Evolutionary conservation across 1,139 yeast genomes (phyloP), one percentile per base, ranked within the genome.

Genomic region (Magnusiomyces ingens): DNA sequence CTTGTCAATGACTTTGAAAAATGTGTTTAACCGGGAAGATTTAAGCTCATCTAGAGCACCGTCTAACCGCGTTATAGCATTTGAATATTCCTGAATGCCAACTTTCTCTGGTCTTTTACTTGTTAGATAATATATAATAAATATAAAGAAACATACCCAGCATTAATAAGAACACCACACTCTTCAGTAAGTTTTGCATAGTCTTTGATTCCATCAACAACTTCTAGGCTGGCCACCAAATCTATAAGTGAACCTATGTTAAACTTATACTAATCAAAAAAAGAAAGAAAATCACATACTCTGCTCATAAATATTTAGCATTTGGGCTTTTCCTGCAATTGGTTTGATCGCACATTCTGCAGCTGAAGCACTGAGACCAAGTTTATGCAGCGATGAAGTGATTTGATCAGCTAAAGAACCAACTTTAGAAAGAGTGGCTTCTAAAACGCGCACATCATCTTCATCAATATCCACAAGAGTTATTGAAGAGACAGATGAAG

Each of bases 401-500:
- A 90, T 82, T 50, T 78, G 72, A 2, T 70, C 67, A 29, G 90
- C 79, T 42, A 89, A 68, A 18, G 75, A 76, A 48, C 78, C 77
- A 5, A 90, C 80, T 55, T 79, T 77, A 50, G 75, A 69, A 38
- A 90, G 73, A 54, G 86, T 84, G 63, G 86, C 94, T 55, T 86
- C 86, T 45, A 90, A 75, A 10, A 90, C 90, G 2, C 89, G 83
- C 49, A 88, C 83, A 62, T 89, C 96, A 2, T 94, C 91, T 66
- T 86, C 95, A 64, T 87, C 95, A 62, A 50, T 57, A 59, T 46
- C 46, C 5, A 52, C 29, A 26, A 26, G 32, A 26, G 32, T 26
- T 26, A 26, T 26, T 26, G 32, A 26, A 26, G 32, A 26, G n/a
- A 21, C 32, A 10, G 29, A 26, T 12, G 38, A 41, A 8, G 38